Conservation (phyloP, 2,329 filamentous ascomycete genomes). For the Bipolaris bicolor region DNA sequence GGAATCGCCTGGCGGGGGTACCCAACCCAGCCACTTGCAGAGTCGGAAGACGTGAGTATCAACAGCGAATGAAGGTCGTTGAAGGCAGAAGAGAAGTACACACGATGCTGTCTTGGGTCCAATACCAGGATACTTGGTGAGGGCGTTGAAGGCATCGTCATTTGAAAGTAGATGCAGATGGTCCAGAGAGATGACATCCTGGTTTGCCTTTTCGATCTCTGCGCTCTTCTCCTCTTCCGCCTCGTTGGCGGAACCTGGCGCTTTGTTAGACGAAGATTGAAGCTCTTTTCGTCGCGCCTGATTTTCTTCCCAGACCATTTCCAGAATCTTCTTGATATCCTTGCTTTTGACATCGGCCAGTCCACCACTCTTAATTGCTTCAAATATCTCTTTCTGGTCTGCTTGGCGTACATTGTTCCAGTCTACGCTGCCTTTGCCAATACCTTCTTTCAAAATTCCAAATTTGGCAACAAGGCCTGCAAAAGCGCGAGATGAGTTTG, state of each 20-base stretch:
- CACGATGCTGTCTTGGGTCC: conserved; percentile 71
- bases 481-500: conserved; percentile 70
- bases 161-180: conserved; percentile 63
- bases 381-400: conserved; percentile 64
- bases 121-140: conserved; percentile 67
- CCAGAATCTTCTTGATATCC: conserved; percentile 74
- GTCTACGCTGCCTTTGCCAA: conserved; percentile 74
- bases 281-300: conserved; percentile 61
- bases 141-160: conserved; percentile 63
- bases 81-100: conserved; percentile 68
- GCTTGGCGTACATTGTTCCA: conserved; percentile 73
- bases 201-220: conserved; percentile 63
- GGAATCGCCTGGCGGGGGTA: conserved; percentile 54
- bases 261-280: conserved; percentile 40
- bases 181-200: conserved; percentile 68
- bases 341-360: conserved; percentile 73
- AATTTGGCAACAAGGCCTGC: conserved; percentile 68
- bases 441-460: conserved; percentile 65
- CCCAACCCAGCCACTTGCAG: conserved; percentile 66
- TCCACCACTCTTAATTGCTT: conserved; percentile 74
- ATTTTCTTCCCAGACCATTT: conserved; percentile 74
- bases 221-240: conserved; percentile 59
- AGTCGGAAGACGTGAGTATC: conserved; percentile 71
- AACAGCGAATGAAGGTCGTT: conserved; percentile 68
- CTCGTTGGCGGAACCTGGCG: conserved; percentile 53